A percentile compares a stretch with the other conserved stretches of the same genome.
Evolutionary conservation across 352 stramenopile genomes (phyloP).

Genomic region (Pythium scleroteichum): DNA sequence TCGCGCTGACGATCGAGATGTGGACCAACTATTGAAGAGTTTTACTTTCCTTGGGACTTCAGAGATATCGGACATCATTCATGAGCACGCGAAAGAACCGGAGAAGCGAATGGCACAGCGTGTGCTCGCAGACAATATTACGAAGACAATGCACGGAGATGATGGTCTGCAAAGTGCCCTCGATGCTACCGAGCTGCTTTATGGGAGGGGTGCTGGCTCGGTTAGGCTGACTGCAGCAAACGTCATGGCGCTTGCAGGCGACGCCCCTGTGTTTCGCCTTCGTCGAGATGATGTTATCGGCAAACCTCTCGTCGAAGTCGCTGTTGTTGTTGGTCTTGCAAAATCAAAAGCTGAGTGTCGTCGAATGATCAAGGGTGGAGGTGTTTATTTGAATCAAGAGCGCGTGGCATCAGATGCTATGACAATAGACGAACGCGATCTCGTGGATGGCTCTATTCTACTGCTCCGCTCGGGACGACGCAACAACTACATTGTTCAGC

Average conservation of each 20-base stretch:
- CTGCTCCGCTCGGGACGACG: conserved; percentile 71
- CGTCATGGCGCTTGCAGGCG: conserved; percentile 66
- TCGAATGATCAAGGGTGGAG: conserved; percentile 95
- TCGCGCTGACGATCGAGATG: conserved; percentile 87
- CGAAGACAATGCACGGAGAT: conserved; percentile 92
- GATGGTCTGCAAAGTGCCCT: conserved; percentile 73
- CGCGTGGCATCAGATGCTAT: conserved; percentile 56
- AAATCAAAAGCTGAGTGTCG: conserved; percentile 96
- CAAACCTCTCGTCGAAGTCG: conserved; percentile 90
- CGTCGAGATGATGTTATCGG: conserved; percentile 59
- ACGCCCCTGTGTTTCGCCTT: conserved; percentile 51
- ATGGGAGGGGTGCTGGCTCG: conserved; percentile 47
- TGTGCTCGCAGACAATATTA: conserved; percentile 82
- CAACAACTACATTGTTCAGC: conserved; percentile 81
- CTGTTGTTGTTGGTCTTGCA: conserved; percentile 82
- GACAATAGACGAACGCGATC: conserved; percentile 36
- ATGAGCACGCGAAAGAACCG: conserved; percentile 71
- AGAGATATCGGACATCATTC: conserved; percentile 90
- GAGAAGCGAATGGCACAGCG: conserved; percentile 79
- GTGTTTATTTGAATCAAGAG: conserved; percentile 93
- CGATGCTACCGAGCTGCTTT: conserved; percentile 63
- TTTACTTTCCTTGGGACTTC: conserved; percentile 97
- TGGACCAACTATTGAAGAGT: conserved; percentile 96
- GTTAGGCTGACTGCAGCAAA: conserved; percentile 62
- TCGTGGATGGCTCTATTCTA: conserved; percentile 68